These are phyloP conservation scores for Pythium myriotylum DNA, from an alignment of 352 stramenopile genomes.

Conservation along the genomic window DNA sequence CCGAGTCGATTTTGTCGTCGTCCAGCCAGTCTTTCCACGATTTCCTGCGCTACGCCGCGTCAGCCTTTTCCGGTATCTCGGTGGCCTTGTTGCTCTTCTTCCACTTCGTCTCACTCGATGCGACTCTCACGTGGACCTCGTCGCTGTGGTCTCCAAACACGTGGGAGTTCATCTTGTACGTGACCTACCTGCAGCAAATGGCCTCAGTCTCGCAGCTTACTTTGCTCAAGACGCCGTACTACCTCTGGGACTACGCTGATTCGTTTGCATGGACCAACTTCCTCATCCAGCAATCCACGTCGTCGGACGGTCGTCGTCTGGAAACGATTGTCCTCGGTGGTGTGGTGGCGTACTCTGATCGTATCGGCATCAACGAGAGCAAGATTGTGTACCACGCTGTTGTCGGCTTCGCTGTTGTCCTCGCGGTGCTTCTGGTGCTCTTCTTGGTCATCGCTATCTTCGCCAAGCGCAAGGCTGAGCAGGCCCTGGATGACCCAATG, in stretches of 20 bases:
- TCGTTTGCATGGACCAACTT: conserved; percentile 75
- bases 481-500: conserved; percentile 6
- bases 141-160: conserved; percentile 68
- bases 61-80: conserved; percentile 61
- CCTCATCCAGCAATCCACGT: conserved; percentile 33
- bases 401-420: conserved; percentile 51
- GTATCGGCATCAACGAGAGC: conserved; percentile 52
- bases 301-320: conserved; percentile 36
- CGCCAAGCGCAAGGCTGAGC: conserved; percentile 48
- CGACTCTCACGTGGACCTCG: conserved; percentile 36
- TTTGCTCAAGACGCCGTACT: conserved; percentile 68
- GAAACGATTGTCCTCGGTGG: conserved; percentile 49
- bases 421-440: conserved; percentile 33
- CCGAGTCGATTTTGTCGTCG: conserved; percentile 42
- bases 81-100: conserved; percentile 67
- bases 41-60: conserved; percentile 53
- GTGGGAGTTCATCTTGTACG: conserved; percentile 73
- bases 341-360: conserved; percentile 57
- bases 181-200: conserved; percentile 55
- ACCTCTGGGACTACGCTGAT: conserved; percentile 70
- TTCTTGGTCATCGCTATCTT: conserved; percentile 52
- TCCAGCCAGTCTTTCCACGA: conserved; percentile 59
- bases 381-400: conserved; percentile 47
- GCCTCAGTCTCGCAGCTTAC: conserved; percentile 58
- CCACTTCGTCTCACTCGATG: conserved; percentile 62